phyloP scores from a whole-genome alignment of 2,329 filamentous ascomycete genomes.

The Thelonectria discophora region DNA sequence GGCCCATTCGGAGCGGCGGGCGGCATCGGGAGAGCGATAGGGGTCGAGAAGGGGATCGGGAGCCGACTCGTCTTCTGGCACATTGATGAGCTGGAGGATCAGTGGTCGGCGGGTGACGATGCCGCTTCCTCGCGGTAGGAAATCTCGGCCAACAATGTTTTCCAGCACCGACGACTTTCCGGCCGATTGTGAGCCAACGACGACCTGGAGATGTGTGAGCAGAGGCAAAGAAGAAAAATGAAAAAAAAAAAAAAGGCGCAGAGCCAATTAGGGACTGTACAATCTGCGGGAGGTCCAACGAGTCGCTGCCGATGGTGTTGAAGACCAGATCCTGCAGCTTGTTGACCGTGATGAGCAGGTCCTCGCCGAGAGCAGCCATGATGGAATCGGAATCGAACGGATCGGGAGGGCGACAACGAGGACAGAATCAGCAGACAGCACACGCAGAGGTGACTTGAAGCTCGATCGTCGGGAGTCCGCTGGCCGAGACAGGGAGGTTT shows the following conservation, averaged over 20 bases:
- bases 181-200: conserved; percentile 97
- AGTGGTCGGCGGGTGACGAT: conserved; percentile 95
- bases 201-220: conserved; percentile 70
- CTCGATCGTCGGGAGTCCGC: conserved; percentile 35
- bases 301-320: conserved; percentile 99
- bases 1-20: conserved; percentile 78
- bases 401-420: conserved; percentile 10
- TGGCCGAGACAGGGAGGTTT: conserved; percentile 34
- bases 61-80: conserved; percentile 78
- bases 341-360: conserved; percentile 94
- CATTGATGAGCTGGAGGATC: conserved; percentile 98
- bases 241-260: conserved; percentile 20
- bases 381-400: conserved; percentile 27
- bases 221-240: conserved; percentile 12
- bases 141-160: conserved; percentile 98
- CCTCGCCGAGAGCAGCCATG: conserved; percentile 96
- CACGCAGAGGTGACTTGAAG: conserved; percentile 25
- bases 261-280: conserved; percentile 62
- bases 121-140: conserved; percentile 93
- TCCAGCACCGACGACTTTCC: conserved; percentile 98
- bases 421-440: conserved; percentile 26
- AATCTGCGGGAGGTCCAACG: conserved; percentile 96
- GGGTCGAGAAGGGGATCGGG: conserved; percentile 72
- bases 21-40: conserved; percentile 80
- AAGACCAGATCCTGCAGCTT: conserved; percentile 98